Evolutionary conservation across 768 basidiomycete species (phyloP).

Genomic region (Suillus placidus): DNA sequence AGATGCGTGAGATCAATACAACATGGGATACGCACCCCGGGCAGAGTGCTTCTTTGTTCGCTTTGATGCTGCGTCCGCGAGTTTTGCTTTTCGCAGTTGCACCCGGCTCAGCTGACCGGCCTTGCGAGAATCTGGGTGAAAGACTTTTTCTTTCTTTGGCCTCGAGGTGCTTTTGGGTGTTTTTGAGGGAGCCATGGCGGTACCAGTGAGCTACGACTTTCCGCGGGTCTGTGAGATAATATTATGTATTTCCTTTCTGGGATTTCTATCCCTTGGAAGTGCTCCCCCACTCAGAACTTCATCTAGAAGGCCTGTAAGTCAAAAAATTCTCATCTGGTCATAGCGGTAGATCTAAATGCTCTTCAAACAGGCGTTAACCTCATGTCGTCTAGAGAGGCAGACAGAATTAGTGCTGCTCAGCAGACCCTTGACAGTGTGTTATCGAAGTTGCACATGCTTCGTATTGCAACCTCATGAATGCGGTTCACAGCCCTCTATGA

Average conservation of each 20-base stretch:
- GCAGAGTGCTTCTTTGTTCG: slow-evolving; percentile 58
- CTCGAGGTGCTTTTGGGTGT: slow-evolving; percentile 23
- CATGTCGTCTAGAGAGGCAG: slow-evolving; percentile 54
- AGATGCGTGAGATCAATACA: not conserved
- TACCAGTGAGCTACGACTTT: not conserved
- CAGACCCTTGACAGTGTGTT: slow-evolving; percentile 71
- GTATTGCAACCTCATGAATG: slow-evolving; percentile 15
- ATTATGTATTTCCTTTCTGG: not conserved
- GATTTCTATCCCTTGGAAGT: not conserved
- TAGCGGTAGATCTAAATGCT: not conserved
- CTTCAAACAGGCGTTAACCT: not conserved
- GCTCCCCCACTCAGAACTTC: not conserved
- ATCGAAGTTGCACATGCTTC: not conserved
- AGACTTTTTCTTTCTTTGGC: slow-evolving; percentile 75
- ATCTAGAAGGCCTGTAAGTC: not conserved
- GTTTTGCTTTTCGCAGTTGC: slow-evolving; percentile 68
- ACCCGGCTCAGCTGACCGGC: slow-evolving; percentile 73
- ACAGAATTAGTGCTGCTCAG: slow-evolving; percentile 64
- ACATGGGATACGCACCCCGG: slow-evolving; percentile 45
- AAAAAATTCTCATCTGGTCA: not conserved
- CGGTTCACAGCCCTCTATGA: slow-evolving; percentile 69
- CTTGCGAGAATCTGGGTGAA: slow-evolving; percentile 84
- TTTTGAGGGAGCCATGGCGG: slow-evolving; percentile 7
- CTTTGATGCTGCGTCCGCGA: slow-evolving; percentile 57
- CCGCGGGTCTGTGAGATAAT: not conserved